Evolutionary conservation across 129 eudicot species (phyloP).

Genomic region (Lactuca sativa): DNA sequence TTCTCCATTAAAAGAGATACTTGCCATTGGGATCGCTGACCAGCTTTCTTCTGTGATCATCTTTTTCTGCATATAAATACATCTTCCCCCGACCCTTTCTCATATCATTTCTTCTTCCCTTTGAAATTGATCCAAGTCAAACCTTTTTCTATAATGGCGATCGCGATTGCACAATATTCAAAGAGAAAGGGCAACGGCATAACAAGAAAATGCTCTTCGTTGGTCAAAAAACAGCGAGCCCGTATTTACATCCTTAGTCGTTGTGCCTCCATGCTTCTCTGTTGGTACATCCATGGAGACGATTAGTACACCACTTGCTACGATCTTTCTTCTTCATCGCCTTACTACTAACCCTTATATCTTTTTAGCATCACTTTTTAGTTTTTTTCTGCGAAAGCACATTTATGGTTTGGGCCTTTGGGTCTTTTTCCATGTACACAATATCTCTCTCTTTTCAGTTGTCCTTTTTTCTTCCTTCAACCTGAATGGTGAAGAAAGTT

Average conservation of each 20-base stretch:
- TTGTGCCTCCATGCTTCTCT: slow-evolving; percentile 82
- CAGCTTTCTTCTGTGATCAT: too few relatives aligned
- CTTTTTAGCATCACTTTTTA: neutral
- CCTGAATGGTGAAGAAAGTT: neutral
- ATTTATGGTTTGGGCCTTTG: too few relatives aligned
- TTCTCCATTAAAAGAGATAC: slow-evolving; percentile 8
- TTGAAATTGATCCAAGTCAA: neutral
- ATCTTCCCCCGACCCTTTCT: slow-evolving; percentile 26
- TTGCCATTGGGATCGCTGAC: slow-evolving; percentile 28
- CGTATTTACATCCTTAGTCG: slow-evolving; percentile 75
- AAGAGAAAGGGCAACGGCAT: slow-evolving; percentile 49
- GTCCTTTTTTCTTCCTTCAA: neutral
- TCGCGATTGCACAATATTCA: slow-evolving; percentile 4
- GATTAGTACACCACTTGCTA: slow-evolving; percentile 26
- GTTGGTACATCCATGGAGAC: slow-evolving; percentile 83
- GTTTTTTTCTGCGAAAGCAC: neutral
- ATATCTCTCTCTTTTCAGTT: neutral
- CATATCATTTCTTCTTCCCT: slow-evolving; percentile 19
- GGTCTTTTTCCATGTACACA: neutral
- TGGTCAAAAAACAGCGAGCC: slow-evolving; percentile 72
- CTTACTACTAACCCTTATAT: neutral
- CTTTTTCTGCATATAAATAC: slow-evolving; percentile 44
- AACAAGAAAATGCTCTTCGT: slow-evolving; percentile 59
- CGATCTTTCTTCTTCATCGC: neutral
- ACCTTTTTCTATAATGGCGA: slow-evolving; percentile 23